These are phyloP conservation scores for Phytophthora pistaciae DNA, from an alignment of 352 stramenopile species.

Conservation along the genomic window DNA sequence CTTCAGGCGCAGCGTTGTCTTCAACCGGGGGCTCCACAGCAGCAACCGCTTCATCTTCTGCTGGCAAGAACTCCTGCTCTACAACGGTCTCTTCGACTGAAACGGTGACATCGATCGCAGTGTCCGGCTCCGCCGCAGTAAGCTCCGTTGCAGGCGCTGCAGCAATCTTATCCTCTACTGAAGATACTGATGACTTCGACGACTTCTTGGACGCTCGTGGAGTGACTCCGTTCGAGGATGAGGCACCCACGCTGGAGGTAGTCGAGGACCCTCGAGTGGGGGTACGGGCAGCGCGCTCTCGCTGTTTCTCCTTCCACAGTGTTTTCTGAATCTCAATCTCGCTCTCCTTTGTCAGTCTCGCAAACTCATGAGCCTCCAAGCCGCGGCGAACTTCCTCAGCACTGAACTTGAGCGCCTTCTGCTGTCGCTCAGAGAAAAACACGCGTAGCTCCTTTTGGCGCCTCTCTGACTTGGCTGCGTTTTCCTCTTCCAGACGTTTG, in stretches of 20 bases:
- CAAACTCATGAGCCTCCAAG: slow-evolving; percentile 61
- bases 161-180: slow-evolving; percentile 23
- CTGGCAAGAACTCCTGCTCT: background rate
- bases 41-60: background rate
- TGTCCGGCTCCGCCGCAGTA: slow-evolving; percentile 1
- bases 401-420: slow-evolving; percentile 46
- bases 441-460: slow-evolving; percentile 60
- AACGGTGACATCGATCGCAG: background rate
- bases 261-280: slow-evolving; percentile 12
- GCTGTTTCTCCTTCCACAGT: slow-evolving; percentile 22
- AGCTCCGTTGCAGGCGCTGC: background rate
- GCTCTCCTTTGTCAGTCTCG: slow-evolving; percentile 38
- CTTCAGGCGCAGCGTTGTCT: background rate
- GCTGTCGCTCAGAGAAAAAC: slow-evolving; percentile 57
- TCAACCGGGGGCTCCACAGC: background rate
- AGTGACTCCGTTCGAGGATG: slow-evolving; percentile 26
- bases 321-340: slow-evolving; percentile 25
- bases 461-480: slow-evolving; percentile 64
- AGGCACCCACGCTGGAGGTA: slow-evolving; percentile 26
- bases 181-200: slow-evolving; percentile 39
- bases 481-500: slow-evolving; percentile 71
- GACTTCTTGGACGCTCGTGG: slow-evolving; percentile 41
- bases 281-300: slow-evolving; percentile 7
- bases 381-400: slow-evolving; percentile 63
- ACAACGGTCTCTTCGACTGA: slow-evolving; percentile 4